Base-by-base conservation (phyloP, 345 rosid species). In the Camelina laxa region DNA sequence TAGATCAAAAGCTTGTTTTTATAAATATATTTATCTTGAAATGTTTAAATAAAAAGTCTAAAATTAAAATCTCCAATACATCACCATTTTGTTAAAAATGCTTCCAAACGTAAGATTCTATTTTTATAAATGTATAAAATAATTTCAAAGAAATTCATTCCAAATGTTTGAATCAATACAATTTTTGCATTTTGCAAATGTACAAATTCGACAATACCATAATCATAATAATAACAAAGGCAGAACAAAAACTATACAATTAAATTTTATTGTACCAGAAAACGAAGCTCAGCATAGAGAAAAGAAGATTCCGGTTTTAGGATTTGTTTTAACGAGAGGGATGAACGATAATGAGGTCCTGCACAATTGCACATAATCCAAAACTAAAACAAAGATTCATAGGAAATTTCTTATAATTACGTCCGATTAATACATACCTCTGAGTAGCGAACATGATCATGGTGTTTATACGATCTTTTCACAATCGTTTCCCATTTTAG, bases 401-500 rank as follows among this genome's bases (percentile, higher is more conserved):
- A 1, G 14, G 9, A 67, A 10, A 8, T 15, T 10, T 35, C 5
- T 38, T 36, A 59, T 35, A 9, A 3, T 4, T 44, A 9, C 6
- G 0, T 42, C 5, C 0, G 21, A 1, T 24, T 51, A 7, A 39
- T 16, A 33, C 17, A 69, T 86, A 91, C 97, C 95, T 94, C 84
- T 11, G 97, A 91, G 78, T 87, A 89, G 19, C 95, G 93, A 8
- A 60, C 83, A 57, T 89, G 96, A 70, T 89, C 88, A 39, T 89
- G 86, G 77, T 84, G 96, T 75, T 75, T 73, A 74, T 84, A 58
- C 0, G 97, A 95, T 48, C 91, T 85, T 80, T 92, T 95, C 6
- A 95, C 97, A 69, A 95, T 95, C 15, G 87, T 92, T 80, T 95
- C 99, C 99, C 99, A 95, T 77, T 84, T 92, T 79, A 85, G 41